Percentiles rank a stretch among this genome's conserved stretches.
Conservation (phyloP, 2,329 filamentous ascomycete genomes). For the Bipolaris bicolor region DNA sequence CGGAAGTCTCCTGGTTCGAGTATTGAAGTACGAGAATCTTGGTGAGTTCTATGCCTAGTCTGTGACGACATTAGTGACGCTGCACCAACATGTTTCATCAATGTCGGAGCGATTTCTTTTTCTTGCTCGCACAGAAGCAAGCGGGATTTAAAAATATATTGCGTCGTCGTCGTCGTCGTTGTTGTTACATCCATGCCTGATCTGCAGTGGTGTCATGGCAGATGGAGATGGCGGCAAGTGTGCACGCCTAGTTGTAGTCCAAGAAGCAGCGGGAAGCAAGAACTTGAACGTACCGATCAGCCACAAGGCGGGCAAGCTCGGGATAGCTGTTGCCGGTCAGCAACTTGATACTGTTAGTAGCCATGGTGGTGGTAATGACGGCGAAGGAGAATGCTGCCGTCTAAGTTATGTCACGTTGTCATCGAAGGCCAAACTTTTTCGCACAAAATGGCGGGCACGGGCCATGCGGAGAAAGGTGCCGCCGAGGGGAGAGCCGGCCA, state of each 20-base stretch:
- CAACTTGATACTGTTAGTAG: constrained; percentile 75
- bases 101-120: not conserved
- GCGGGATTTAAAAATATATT: not conserved
- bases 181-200: not conserved
- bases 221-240: constrained; percentile 2
- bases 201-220: not conserved
- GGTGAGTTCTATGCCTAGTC: constrained; percentile 76
- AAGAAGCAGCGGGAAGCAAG: constrained; percentile 6
- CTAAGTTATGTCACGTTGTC: constrained; percentile 21
- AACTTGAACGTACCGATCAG: constrained; percentile 62
- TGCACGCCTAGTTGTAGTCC: constrained; percentile 19
- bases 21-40: constrained; percentile 83
- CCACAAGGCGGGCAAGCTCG: constrained; percentile 71
- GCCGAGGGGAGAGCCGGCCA: constrained; percentile 13
- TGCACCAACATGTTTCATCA: constrained; percentile 1
- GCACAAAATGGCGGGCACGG: constrained; percentile 23
- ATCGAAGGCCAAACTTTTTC: constrained; percentile 31
- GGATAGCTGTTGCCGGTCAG: constrained; percentile 78
- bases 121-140: not conserved
- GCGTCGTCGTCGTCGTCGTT: not conserved
- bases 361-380: constrained; percentile 56
- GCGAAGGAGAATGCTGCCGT: constrained; percentile 27
- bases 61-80: constrained; percentile 46
- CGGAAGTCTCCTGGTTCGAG: constrained; percentile 85
- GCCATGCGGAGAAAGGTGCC: constrained; percentile 29